A percentile compares a stretch with the other conserved stretches of the same genome.
Conservation (phyloP, 1,139 yeast species). For the Yamadazyma spencermartinsiae region DNA sequence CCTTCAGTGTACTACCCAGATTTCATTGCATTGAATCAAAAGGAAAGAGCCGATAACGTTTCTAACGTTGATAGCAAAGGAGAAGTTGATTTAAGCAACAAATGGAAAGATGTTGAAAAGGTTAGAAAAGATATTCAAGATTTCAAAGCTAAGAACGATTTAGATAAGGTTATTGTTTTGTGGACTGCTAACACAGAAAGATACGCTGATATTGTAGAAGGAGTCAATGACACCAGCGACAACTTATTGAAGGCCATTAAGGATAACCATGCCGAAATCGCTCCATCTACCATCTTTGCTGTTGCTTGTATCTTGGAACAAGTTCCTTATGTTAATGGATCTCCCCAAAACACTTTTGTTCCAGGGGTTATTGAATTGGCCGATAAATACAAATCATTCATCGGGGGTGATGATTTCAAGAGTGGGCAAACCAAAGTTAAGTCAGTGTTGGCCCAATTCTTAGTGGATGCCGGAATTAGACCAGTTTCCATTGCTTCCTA, state of each 20-base stretch:
- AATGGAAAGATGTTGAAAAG: conserved; percentile 89
- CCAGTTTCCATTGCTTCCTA: conserved; percentile 93
- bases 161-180: conserved; percentile 85
- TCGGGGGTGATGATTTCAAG: conserved; percentile 98
- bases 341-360: conserved; percentile 96
- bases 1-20: conserved; percentile 93
- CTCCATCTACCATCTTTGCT: conserved; percentile 91
- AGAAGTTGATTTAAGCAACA: conserved; percentile 55
- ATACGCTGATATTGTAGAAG: conserved; percentile 72
- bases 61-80: conserved; percentile 57
- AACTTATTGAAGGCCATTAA: conserved; percentile 75
- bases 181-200: conserved; percentile 99
- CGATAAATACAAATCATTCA: conserved; percentile 70
- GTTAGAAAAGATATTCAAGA: conserved; percentile 81
- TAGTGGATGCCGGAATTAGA: conserved; percentile 96
- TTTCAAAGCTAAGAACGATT: conserved; percentile 69
- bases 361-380: conserved; percentile 94
- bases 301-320: conserved; percentile 88
- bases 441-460: conserved; percentile 91
- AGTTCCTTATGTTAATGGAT: conserved; percentile 90
- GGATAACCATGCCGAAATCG: conserved; percentile 75
- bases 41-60: conserved; percentile 87
- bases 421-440: conserved; percentile 95
- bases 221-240: conserved; percentile 88
- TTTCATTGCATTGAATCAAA: conserved; percentile 94